phyloP scores from a whole-genome alignment of 2,329 filamentous ascomycete genomes.

The Claviceps pazoutovae region DNA sequence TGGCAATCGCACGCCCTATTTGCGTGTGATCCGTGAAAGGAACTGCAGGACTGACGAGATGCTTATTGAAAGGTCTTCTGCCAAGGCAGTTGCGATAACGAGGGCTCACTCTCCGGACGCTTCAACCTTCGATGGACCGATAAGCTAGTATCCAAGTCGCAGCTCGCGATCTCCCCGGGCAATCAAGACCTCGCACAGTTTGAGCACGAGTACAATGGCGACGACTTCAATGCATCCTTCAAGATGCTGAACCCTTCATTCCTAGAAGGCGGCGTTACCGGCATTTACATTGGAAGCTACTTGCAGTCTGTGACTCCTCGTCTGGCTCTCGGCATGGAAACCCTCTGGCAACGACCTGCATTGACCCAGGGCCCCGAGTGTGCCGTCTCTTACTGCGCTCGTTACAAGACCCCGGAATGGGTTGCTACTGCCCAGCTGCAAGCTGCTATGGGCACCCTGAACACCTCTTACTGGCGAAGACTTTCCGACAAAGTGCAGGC shows the following conservation, averaged over 20 bases:
- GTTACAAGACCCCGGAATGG: conserved; percentile 89
- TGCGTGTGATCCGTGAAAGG: too few species aligned
- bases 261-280: conserved; percentile 82
- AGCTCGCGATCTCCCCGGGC: conserved; percentile 69
- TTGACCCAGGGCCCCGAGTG: conserved; percentile 82
- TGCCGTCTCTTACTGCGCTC: conserved; percentile 74
- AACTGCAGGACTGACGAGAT: not conserved
- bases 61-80: conserved; percentile 60
- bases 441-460: conserved; percentile 67
- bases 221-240: conserved; percentile 83
- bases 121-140: conserved; percentile 87
- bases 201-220: conserved; percentile 88
- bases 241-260: conserved; percentile 94
- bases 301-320: conserved; percentile 82
- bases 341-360: conserved; percentile 81
- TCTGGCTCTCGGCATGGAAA: conserved; percentile 78
- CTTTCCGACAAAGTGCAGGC: conserved; percentile 93
- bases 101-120: conserved; percentile 71
- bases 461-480: conserved; percentile 85
- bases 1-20: not conserved
- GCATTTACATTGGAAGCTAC: conserved; percentile 92
- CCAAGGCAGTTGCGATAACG: conserved; percentile 91
- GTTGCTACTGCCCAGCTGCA: conserved; percentile 82
- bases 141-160: conserved; percentile 71
- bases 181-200: conserved; percentile 81